Percentiles rank a stretch among this genome's conserved stretches.
These are phyloP conservation scores for Suhomyces prunicola DNA, from an alignment of 805 yeast genomes.

Conservation along the genomic window DNA sequence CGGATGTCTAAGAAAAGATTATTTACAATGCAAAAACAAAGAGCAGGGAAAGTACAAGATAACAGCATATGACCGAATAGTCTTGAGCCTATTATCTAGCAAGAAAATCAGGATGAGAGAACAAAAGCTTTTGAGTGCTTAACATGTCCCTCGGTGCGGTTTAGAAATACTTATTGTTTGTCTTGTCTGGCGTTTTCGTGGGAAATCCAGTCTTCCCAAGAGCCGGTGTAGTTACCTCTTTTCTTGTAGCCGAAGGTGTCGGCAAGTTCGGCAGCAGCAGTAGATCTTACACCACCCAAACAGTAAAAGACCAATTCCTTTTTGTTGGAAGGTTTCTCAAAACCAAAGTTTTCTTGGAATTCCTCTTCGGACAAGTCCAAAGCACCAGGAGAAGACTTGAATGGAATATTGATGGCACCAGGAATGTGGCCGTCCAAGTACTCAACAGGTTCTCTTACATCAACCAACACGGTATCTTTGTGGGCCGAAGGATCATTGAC, in stretches of 20 bases:
- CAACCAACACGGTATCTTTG: conserved; percentile 61
- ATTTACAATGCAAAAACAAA: neutral
- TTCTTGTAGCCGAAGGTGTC: conserved; percentile 81
- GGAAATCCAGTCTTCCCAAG: conserved; percentile 78
- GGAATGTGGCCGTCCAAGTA: conserved; percentile 74
- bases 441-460: conserved; percentile 91
- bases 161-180: neutral
- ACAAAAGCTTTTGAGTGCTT: neutral
- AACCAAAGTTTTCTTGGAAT: conserved; percentile 76
- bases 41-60: neutral
- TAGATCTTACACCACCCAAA: conserved; percentile 86
- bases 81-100: neutral
- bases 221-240: conserved; percentile 84
- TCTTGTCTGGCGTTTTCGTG: conserved; percentile 25
- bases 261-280: conserved; percentile 90
- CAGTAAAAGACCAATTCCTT: conserved; percentile 86
- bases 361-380: conserved; percentile 75
- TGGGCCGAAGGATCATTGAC: conserved; percentile 36
- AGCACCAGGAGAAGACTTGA: conserved; percentile 90
- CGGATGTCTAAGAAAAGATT: neutral
- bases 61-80: neutral
- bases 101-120: no score
- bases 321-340: conserved; percentile 68
- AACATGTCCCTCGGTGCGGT: neutral
- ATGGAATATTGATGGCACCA: conserved; percentile 81